Percentiles rank a stretch among this genome's conserved stretches.
Conservation (phyloP, 2,329 filamentous ascomycete species). For the Diaporthe citrichinensis region DNA sequence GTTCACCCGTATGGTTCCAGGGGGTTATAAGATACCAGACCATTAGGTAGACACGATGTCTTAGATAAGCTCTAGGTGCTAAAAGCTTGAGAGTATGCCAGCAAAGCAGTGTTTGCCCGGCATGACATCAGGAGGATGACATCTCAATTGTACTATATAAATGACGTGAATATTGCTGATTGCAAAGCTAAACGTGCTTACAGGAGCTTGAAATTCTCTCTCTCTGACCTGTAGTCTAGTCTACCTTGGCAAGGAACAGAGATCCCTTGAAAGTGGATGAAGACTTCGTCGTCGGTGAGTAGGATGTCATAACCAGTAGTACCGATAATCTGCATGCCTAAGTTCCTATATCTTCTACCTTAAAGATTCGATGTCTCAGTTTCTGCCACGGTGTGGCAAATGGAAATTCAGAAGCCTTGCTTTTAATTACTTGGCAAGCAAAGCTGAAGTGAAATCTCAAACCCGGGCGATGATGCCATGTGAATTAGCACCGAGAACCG, state of each 20-base stretch:
- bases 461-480: not conserved
- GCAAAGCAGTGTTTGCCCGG: too few species aligned
- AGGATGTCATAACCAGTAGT: not conserved
- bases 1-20: conserved; percentile 11
- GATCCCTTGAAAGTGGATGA: not conserved
- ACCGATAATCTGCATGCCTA: not conserved
- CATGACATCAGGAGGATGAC: too few species aligned
- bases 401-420: not conserved
- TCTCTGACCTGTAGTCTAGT: too few species aligned
- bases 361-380: not conserved
- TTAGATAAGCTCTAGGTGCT: not conserved
- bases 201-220: too few species aligned
- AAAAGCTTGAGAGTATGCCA: too few species aligned
- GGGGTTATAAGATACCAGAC: not conserved
- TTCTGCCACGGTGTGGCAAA: not conserved
- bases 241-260: not conserved
- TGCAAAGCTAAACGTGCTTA: too few species aligned
- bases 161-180: too few species aligned
- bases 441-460: not conserved
- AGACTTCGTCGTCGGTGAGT: not conserved
- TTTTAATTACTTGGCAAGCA: not conserved
- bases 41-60: not conserved
- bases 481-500: not conserved
- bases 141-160: too few species aligned
- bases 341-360: not conserved